Percentiles rank a stretch among this genome's conserved stretches.
These are phyloP conservation scores for Ogataea corticis DNA, from an alignment of 805 yeast species.

Conservation along the genomic window DNA sequence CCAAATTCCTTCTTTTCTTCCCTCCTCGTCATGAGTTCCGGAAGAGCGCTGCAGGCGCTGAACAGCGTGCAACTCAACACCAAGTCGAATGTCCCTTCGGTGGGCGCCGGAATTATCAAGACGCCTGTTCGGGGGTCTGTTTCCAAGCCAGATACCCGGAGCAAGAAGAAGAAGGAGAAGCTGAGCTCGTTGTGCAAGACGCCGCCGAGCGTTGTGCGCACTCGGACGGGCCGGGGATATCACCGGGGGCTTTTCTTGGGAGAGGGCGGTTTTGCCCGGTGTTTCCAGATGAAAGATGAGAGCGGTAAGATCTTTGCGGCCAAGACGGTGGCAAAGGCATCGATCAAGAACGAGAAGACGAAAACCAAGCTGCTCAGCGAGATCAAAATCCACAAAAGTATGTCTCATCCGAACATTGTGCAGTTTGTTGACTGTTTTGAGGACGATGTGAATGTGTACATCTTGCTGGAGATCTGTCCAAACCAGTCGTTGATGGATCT, in stretches of 20 bases:
- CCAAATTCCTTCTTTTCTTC: constrained; percentile 3
- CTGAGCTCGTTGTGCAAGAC: constrained; percentile 90
- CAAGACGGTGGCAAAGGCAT: constrained; percentile 95
- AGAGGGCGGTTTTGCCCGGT: constrained; percentile 98
- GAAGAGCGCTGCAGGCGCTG: constrained; percentile 53
- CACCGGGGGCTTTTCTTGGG: constrained; percentile 90
- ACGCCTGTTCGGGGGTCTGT: constrained; percentile 44
- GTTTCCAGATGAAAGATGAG: constrained; percentile 94
- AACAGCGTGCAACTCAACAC: constrained; percentile 53
- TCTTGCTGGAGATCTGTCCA: constrained; percentile 90
- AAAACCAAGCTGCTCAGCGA: constrained; percentile 84
- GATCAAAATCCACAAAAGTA: constrained; percentile 89
- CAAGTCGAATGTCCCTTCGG: constrained; percentile 34
- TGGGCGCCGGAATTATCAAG: constrained; percentile 24
- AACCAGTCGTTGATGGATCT: constrained; percentile 94
- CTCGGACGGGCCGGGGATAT: constrained; percentile 83
- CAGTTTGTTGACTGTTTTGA: constrained; percentile 95
- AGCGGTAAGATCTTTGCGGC: constrained; percentile 90
- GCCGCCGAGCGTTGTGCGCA: constrained; percentile 91
- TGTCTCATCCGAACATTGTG: constrained; percentile 87
- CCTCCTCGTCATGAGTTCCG: constrained; percentile 27
- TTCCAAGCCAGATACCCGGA: constrained; percentile 31
- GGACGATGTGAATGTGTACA: constrained; percentile 92
- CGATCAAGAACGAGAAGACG: constrained; percentile 88
- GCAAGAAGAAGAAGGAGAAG: constrained; percentile 82